Percentiles rank a stretch among this genome's conserved stretches.
Evolutionary conservation across 2,329 filamentous ascomycete genomes (phyloP).

Genomic region (Colletotrichum sp.): DNA sequence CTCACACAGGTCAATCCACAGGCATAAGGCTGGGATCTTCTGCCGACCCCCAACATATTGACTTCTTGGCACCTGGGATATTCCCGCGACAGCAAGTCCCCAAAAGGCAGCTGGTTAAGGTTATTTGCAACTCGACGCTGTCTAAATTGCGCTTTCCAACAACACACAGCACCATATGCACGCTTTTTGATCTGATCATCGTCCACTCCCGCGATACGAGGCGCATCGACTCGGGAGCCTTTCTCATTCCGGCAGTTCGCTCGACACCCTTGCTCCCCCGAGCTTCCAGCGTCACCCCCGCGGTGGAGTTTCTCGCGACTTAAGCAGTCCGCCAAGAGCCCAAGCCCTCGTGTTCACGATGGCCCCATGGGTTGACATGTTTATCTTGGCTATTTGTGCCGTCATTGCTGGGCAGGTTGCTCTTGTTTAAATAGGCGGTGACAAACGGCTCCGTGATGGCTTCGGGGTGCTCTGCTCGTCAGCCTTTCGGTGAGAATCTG

Average conservation of each 20-base stretch:
- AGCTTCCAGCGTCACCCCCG: not conserved
- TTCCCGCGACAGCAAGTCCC: too few species aligned
- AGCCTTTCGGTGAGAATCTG: not conserved
- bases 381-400: not conserved
- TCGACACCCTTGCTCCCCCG: not conserved
- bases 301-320: not conserved
- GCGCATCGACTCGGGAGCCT: not conserved
- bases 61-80: not conserved
- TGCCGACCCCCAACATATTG: not conserved
- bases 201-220: not conserved
- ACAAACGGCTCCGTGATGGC: not conserved
- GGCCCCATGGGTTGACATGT: not conserved
- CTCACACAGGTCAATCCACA: too few species aligned
- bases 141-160: not conserved
- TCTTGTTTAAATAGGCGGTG: not conserved
- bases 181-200: not conserved
- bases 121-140: rapidly evolving
- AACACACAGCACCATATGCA: not conserved
- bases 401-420: not conserved
- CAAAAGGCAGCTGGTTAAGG: not conserved
- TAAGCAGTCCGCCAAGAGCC: not conserved
- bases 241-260: slow-evolving; percentile 5
- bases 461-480: not conserved
- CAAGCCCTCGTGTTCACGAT: slow-evolving; percentile 13
- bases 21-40: too few species aligned